phyloP scores from a whole-genome alignment of 805 yeast genomes.

The Candida taoyuanica region DNA sequence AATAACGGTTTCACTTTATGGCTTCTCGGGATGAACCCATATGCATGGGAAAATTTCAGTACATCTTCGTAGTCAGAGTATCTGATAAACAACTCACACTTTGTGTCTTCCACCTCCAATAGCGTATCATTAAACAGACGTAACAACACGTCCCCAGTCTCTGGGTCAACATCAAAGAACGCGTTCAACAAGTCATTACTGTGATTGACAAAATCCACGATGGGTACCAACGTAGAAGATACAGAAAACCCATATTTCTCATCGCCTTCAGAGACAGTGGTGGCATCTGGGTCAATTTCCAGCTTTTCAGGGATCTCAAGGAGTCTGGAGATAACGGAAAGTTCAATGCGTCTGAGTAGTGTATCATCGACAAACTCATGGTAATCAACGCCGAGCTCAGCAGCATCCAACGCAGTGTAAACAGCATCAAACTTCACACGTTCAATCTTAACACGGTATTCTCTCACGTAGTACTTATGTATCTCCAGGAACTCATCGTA shows the following conservation, averaged over 20 bases:
- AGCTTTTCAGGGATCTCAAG: slow-evolving; percentile 54
- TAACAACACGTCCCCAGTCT: slow-evolving; percentile 40
- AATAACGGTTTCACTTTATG: slow-evolving; percentile 16
- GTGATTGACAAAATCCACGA: slow-evolving; percentile 68
- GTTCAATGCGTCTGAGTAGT: slow-evolving; percentile 26
- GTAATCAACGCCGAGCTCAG: slow-evolving; percentile 18
- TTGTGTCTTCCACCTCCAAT: neutral
- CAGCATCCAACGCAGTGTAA: slow-evolving; percentile 18
- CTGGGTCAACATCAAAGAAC: slow-evolving; percentile 54
- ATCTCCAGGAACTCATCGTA: slow-evolving; percentile 27
- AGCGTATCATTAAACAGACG: slow-evolving; percentile 19
- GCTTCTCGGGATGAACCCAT: slow-evolving; percentile 43
- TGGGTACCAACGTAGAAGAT: slow-evolving; percentile 57
- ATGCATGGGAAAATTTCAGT: slow-evolving; percentile 34
- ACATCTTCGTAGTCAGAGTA: slow-evolving; percentile 42
- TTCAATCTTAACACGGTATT: slow-evolving; percentile 19
- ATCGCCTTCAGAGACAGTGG: slow-evolving; percentile 8
- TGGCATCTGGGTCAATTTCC: slow-evolving; percentile 2
- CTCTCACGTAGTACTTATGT: slow-evolving; percentile 20
- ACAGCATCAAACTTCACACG: slow-evolving; percentile 17
- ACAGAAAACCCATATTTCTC: slow-evolving; percentile 38
- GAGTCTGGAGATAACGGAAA: slow-evolving; percentile 54
- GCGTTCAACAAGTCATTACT: slow-evolving; percentile 42
- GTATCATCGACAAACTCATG: slow-evolving; percentile 8
- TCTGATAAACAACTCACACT: slow-evolving; percentile 39